Conservation (phyloP, 164 flowering plant species). For the Annona cherimola region DNA sequence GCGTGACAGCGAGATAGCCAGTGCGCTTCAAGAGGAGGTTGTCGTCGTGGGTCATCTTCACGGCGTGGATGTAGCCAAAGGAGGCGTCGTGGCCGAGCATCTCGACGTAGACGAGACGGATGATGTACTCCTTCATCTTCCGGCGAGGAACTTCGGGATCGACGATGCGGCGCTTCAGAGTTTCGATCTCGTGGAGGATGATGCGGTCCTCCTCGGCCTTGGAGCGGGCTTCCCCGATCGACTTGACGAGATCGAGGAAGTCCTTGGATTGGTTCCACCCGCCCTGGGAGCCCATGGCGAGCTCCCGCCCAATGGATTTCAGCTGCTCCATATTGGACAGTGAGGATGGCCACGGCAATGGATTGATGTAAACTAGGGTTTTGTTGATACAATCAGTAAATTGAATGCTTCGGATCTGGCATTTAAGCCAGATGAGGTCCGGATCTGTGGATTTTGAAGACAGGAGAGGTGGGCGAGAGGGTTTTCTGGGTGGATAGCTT, state of each 20-base stretch:
- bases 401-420: neutral
- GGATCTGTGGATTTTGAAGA: neutral
- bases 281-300: constrained; percentile 94
- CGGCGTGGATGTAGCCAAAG: constrained; percentile 96
- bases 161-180: constrained; percentile 59
- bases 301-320: constrained; percentile 92
- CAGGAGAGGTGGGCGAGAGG: neutral
- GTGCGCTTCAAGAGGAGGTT: constrained; percentile 63
- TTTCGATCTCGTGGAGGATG: constrained; percentile 79
- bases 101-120: constrained; percentile 84
- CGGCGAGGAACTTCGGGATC: constrained; percentile 86
- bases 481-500: neutral
- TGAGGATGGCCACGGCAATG: neutral
- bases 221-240: constrained; percentile 96
- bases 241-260: constrained; percentile 88
- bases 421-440: neutral
- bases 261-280: constrained; percentile 93
- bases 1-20: constrained; percentile 89
- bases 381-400: neutral
- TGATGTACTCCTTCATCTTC: constrained; percentile 94
- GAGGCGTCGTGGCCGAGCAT: constrained; percentile 99
- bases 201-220: constrained; percentile 97
- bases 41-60: constrained; percentile 97
- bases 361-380: neutral
- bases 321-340: constrained; percentile 74